Conservation (phyloP, 2,329 filamentous ascomycete species). For the Penicillium verrucosum region DNA sequence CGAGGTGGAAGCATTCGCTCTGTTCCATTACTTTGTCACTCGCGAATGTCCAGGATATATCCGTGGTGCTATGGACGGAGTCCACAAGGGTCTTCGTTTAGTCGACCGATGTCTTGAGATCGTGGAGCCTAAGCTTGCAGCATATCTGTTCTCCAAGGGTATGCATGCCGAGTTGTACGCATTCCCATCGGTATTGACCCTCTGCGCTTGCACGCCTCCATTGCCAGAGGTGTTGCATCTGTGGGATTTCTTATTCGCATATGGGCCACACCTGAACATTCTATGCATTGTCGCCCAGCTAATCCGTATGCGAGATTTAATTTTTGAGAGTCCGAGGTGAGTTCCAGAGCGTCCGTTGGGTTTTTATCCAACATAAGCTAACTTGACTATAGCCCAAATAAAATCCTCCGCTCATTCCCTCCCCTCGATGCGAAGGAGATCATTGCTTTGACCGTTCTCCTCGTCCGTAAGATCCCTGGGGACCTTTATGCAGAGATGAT, state of each 20-base stretch:
- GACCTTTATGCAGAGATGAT: slow-evolving; percentile 90
- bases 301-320: slow-evolving; percentile 78
- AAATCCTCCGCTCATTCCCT: slow-evolving; percentile 83
- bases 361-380: slow-evolving; percentile 2
- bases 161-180: slow-evolving; percentile 94
- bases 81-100: slow-evolving; percentile 84
- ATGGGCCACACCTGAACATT: slow-evolving; percentile 91
- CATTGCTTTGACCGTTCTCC: slow-evolving; percentile 77
- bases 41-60: slow-evolving; percentile 91
- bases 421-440: slow-evolving; percentile 78
- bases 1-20: slow-evolving; percentile 89
- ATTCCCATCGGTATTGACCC: slow-evolving; percentile 88
- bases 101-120: slow-evolving; percentile 91
- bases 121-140: slow-evolving; percentile 81
- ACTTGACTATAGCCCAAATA: slow-evolving; percentile 68
- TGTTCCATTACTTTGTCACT: slow-evolving; percentile 84
- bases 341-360: slow-evolving; percentile 4
- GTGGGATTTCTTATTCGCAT: slow-evolving; percentile 97
- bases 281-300: slow-evolving; percentile 95
- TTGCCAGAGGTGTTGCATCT: slow-evolving; percentile 86
- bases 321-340: slow-evolving; percentile 80
- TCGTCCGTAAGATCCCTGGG: slow-evolving; percentile 85
- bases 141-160: slow-evolving; percentile 79
- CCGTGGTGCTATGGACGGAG: slow-evolving; percentile 92
- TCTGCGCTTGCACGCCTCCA: slow-evolving; percentile 93